These are phyloP conservation scores for Retiboletus flavoniger DNA, from an alignment of 1,284 basidiomycete species.

Conservation along the genomic window DNA sequence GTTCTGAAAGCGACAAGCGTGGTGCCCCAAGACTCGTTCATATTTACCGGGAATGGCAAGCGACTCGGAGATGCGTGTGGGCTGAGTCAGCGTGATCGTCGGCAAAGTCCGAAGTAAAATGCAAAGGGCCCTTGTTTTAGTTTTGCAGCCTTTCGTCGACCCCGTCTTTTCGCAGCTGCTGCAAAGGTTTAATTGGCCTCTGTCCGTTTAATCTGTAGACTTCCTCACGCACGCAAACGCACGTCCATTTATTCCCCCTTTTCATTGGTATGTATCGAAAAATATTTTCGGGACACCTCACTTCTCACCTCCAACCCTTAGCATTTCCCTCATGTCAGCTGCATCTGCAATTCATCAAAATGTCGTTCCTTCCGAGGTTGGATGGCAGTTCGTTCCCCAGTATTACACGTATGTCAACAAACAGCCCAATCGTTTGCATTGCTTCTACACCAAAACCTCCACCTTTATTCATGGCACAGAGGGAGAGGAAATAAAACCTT, in stretches of 20 bases:
- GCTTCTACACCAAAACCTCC: slow-evolving; percentile 98
- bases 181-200: slow-evolving; percentile 33
- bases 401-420: slow-evolving; percentile 99
- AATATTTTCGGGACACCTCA: background rate
- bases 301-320: slow-evolving; percentile 16
- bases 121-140: slow-evolving; percentile 14
- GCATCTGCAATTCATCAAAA: slow-evolving; percentile 44
- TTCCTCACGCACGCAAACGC: slow-evolving; percentile 35
- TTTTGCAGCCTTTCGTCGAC: slow-evolving; percentile 24
- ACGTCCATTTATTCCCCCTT: slow-evolving; percentile 37
- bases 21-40: background rate
- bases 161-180: slow-evolving; percentile 23
- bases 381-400: slow-evolving; percentile 96
- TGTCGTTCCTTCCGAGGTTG: slow-evolving; percentile 84
- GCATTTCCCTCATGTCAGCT: slow-evolving; percentile 35
- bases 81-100: slow-evolving; percentile 32
- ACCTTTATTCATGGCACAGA: slow-evolving; percentile 96
- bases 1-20: background rate
- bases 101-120: slow-evolving; percentile 36
- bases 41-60: too few relatives aligned
- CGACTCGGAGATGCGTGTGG: too few relatives aligned
- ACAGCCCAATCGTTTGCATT: slow-evolving; percentile 93
- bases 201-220: slow-evolving; percentile 38
- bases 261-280: slow-evolving; percentile 24
- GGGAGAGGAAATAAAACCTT: slow-evolving; percentile 87